Evolutionary conservation across 306 rosid species (phyloP).

Genomic region (Cicer bijugum): DNA sequence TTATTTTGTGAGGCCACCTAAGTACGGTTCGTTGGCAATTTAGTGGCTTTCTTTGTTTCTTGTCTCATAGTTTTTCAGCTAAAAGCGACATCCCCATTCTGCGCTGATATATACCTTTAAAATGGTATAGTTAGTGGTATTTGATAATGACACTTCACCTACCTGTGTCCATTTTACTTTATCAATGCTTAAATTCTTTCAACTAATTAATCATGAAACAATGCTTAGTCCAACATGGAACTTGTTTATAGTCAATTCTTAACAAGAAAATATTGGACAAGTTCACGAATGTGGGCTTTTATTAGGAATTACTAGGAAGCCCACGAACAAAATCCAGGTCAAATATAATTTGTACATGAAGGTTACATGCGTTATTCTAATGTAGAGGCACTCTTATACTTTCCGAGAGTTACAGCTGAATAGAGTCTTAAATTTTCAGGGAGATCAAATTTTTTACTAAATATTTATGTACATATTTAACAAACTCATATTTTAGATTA

Average conservation of each 20-base stretch:
- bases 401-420: too few species aligned
- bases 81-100: conserved; percentile 51
- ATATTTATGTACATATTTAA: too few species aligned
- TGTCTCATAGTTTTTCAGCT: conserved; percentile 53
- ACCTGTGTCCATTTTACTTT: conserved; percentile 43
- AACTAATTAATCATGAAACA: conserved; percentile 47
- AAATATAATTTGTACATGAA: not conserved
- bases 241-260: conserved; percentile 37
- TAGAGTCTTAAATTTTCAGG: too few species aligned
- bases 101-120: conserved; percentile 48
- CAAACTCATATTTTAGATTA: too few species aligned
- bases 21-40: conserved; percentile 65
- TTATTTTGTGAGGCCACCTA: conserved; percentile 33
- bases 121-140: conserved; percentile 48
- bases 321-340: conserved; percentile 36
- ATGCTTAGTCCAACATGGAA: conserved; percentile 44
- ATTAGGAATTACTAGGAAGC: conserved; percentile 16
- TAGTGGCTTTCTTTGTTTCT: conserved; percentile 46
- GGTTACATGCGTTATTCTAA: too few species aligned
- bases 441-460: too few species aligned
- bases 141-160: conserved; percentile 61
- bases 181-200: conserved; percentile 40
- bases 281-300: conserved; percentile 40
- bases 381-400: too few species aligned
- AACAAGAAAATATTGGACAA: not conserved